Percentiles rank a stretch among this genome's conserved stretches.
Conservation (phyloP, 2,329 filamentous ascomycete genomes). For the Madurella fahalii region DNA sequence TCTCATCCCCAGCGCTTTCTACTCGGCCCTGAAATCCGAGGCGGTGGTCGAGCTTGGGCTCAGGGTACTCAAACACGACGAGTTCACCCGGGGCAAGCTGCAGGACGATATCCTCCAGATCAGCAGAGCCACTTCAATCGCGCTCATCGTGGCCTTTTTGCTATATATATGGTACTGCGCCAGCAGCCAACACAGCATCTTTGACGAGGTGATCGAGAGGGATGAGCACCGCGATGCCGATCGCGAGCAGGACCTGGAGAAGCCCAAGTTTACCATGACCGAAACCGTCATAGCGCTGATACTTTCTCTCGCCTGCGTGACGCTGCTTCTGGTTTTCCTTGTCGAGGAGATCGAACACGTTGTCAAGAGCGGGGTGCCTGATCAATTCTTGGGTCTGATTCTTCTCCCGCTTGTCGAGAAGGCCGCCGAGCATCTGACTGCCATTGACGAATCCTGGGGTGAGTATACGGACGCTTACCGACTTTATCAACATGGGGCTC, state of each 20-base stretch:
- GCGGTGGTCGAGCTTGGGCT: background rate
- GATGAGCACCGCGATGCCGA: slow-evolving; percentile 68
- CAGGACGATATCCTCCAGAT: slow-evolving; percentile 55
- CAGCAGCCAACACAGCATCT: slow-evolving; percentile 69
- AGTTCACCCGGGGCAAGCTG: slow-evolving; percentile 37
- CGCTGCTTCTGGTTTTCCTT: slow-evolving; percentile 67
- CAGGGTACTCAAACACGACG: background rate
- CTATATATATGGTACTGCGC: slow-evolving; percentile 69
- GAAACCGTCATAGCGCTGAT: slow-evolving; percentile 64
- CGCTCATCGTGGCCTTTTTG: slow-evolving; percentile 64
- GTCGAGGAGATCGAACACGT: slow-evolving; percentile 66
- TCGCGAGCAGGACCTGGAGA: slow-evolving; percentile 54
- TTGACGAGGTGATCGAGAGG: slow-evolving; percentile 65
- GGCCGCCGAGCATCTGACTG: slow-evolving; percentile 76
- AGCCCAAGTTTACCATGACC: slow-evolving; percentile 69
- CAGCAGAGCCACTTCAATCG: slow-evolving; percentile 64
- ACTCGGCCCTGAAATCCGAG: slow-evolving; percentile 17
- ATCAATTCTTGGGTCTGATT: slow-evolving; percentile 63
- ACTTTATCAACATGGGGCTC: background rate
- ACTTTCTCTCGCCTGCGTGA: slow-evolving; percentile 63
- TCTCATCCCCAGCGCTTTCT: slow-evolving; percentile 11
- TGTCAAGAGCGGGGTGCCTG: slow-evolving; percentile 42
- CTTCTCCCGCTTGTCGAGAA: slow-evolving; percentile 79
- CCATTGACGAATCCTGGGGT: slow-evolving; percentile 78
- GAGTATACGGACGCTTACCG: slow-evolving; percentile 43